phyloP scores from a whole-genome alignment of 768 basidiomycete species.

The Mrakia gelida region DNA sequence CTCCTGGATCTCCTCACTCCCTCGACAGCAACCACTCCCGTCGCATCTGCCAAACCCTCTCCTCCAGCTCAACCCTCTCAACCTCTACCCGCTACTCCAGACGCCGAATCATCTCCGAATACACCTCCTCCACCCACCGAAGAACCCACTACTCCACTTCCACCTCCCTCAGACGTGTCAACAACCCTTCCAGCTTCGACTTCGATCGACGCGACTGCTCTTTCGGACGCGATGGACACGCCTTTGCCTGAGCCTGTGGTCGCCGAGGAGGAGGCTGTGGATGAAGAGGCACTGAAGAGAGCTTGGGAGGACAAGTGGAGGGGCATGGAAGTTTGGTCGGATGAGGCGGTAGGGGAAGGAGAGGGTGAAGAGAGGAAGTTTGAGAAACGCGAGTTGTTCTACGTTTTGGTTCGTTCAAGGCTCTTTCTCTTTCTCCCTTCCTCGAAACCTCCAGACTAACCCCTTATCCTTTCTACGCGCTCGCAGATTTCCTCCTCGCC shows the following conservation, averaged over 20 bases:
- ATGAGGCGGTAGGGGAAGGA: not conserved
- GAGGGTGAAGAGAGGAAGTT: not conserved
- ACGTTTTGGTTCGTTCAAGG: not conserved
- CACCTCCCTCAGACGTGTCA: not conserved
- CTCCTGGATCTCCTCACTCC: constrained; percentile 2
- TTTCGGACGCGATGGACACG: constrained; percentile 20
- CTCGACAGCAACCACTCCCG: not conserved
- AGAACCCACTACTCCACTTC: not conserved
- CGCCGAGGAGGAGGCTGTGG: not conserved
- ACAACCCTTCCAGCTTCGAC: not conserved
- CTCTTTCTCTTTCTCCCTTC: not conserved
- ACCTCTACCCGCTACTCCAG: not conserved
- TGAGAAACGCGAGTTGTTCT: not conserved
- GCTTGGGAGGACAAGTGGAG: not conserved
- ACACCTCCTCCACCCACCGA: not conserved
- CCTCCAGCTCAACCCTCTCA: not conserved
- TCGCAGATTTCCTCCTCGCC: not conserved
- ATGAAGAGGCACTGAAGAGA: not conserved
- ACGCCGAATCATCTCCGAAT: too few relatives aligned
- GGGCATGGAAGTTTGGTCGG: not conserved
- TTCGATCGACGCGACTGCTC: not conserved
- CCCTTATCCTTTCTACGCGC: not conserved
- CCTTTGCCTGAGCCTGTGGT: constrained; percentile 1
- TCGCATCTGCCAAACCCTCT: not conserved
- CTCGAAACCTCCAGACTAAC: not conserved